Conservation (phyloP, 805 yeast genomes). For the Yarrowia keelungensis region DNA sequence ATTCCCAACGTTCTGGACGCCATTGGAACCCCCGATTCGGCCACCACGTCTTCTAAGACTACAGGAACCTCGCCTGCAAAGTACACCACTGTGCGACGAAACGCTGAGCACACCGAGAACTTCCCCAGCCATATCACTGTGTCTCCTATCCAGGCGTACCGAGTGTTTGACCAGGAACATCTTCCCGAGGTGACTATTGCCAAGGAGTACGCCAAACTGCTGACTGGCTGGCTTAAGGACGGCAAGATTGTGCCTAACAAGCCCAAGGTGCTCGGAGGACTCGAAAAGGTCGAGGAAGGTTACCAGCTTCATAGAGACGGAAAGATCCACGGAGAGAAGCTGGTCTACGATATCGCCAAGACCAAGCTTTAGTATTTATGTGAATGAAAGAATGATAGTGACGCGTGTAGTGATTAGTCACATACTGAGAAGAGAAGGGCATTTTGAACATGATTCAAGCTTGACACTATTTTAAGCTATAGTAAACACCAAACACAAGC, state of each 20-base stretch:
- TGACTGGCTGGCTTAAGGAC: conserved; percentile 24
- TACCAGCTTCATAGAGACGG: conserved; percentile 35
- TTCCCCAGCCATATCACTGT: conserved; percentile 25
- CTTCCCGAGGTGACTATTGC: conserved; percentile 34
- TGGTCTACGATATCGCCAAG: conserved; percentile 26
- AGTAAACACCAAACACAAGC: no score
- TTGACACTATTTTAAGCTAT: no score
- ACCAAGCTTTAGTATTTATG: conserved; percentile 6
- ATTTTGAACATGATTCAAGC: no score
- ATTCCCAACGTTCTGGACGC: conserved; percentile 29
- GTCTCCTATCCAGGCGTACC: conserved; percentile 31
- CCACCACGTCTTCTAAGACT: conserved; percentile 25
- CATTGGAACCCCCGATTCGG: conserved; percentile 31
- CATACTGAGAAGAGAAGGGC: no score
- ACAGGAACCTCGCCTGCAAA: conserved; percentile 10
- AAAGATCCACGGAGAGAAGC: conserved; percentile 33
- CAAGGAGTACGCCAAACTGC: conserved; percentile 21
- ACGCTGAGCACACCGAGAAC: conserved; percentile 31
- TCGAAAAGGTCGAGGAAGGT: conserved; percentile 25
- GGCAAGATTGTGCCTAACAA: conserved; percentile 29
- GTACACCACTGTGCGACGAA: conserved; percentile 33
- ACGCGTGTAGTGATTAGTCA: no score
- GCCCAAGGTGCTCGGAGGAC: conserved; percentile 30
- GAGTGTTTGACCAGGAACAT: conserved; percentile 30
- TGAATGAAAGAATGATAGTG: no score